Base-by-base conservation (phyloP, 495 filamentous ascomycete genomes). In the Thermothielavioides terrestris region DNA sequence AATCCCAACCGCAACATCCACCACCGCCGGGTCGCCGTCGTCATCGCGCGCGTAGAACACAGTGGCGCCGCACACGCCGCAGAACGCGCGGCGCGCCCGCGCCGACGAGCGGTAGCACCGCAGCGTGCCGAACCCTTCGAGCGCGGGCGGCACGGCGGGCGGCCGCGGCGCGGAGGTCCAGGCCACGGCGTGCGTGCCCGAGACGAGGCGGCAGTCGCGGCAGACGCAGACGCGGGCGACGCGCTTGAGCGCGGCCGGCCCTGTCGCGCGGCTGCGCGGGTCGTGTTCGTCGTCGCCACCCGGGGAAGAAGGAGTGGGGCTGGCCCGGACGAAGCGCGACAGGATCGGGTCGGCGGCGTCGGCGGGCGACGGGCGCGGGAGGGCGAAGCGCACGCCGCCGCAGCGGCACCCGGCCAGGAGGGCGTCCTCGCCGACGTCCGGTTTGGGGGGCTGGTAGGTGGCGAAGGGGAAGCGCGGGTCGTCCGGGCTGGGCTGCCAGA, bases 101-200 rank as follows among this genome's bases (percentile, higher is more conserved):
- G 69, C 59, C 4, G 76, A 78, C 45, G 75, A 82, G 8, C 64
- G 51, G 56, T 81, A 83, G 11, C 53, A 62, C 52, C 70, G 73
- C 62, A 84, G 58, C 8, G 77, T 82, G 4, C 78, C 76, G 23
- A 59, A 48, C 15, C 56, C 56, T 25, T 50, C 49, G 28, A 80
- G 76, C 15, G 68, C 58, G 2, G 70, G 36, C 5, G 64, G 57
- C 4, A 49, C 60, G 30, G 75, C 58, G 42, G 79, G 68, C 47
- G 63, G 59, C 28, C 70, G 73, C 0, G 83, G 83, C 4, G 83
- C 60, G 49, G 83, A 82, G 0, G 76, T 73, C 83, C 84, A 88
- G 4, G 68, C 58, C 34, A 79, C 70, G 39, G 79, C 74, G 21
- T 85, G 80, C 53, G 76, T 75, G 10, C 84, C 83, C 12, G 73